Evolutionary conservation across 768 basidiomycete genomes (phyloP).

Genomic region (Crepidotus variabilis): DNA sequence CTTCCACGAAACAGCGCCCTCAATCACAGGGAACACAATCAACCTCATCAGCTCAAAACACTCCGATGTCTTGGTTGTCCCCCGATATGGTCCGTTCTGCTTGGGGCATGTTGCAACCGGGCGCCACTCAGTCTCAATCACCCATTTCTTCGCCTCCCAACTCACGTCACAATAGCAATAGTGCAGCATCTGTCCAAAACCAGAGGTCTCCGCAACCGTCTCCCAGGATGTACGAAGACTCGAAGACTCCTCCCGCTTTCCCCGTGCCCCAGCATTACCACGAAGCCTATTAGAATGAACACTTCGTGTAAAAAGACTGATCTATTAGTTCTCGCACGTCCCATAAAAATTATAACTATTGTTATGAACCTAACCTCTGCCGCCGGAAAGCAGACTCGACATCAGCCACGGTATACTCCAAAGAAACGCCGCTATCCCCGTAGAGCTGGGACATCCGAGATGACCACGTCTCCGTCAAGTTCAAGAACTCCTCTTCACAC

Average conservation of each 20-base stretch:
- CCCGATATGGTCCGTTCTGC: constrained; percentile 17
- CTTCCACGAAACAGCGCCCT: constrained; percentile 37
- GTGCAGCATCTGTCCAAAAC: constrained; percentile 1
- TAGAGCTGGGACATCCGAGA: constrained; percentile 78
- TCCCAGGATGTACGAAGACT: not conserved
- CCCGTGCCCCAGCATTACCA: constrained; percentile 34
- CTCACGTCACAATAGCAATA: constrained; percentile 8
- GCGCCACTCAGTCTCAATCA: constrained; percentile 1
- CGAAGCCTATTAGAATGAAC: constrained; percentile 1
- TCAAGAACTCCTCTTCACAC: constrained; percentile 79
- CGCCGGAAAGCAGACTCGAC: constrained; percentile 77
- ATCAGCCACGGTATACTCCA: constrained; percentile 75
- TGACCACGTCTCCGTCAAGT: constrained; percentile 65
- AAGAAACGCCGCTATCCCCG: constrained; percentile 58
- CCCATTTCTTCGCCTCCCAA: constrained; percentile 1
- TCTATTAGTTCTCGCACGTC: not conserved
- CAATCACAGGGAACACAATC: constrained; percentile 20
- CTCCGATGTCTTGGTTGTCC: constrained; percentile 16
- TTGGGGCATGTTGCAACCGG: constrained; percentile 14
- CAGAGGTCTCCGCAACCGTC: not conserved
- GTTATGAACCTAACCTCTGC: constrained; percentile 33
- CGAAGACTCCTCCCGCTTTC: constrained; percentile 27
- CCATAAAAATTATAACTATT: constrained; percentile 4
- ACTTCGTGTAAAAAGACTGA: too few species aligned
- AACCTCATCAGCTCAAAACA: constrained; percentile 10